Evolutionary conservation across 179 eudicot genomes (phyloP).

Genomic region (Silene noctiflora): DNA sequence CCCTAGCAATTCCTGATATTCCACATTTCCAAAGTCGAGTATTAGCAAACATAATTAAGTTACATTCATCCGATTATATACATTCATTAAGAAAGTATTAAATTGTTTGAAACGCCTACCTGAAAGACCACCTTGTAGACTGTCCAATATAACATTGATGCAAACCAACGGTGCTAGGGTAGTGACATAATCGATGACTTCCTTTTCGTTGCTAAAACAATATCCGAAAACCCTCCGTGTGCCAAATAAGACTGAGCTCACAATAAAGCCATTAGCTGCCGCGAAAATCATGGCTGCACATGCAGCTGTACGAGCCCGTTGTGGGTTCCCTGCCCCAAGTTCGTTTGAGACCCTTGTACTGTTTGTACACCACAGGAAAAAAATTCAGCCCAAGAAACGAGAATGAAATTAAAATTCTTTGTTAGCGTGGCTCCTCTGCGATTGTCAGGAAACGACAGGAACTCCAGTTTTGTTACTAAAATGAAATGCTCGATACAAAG

Average conservation of each 20-base stretch:
- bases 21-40: not conserved
- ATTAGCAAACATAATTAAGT: not conserved
- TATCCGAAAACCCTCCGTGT: constrained; percentile 52
- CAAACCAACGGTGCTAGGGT: constrained; percentile 63
- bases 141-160: constrained; percentile 47
- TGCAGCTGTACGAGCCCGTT: constrained; percentile 55
- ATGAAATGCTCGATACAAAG: too few relatives aligned
- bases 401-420: too few relatives aligned
- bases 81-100: not conserved
- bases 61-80: too few relatives aligned
- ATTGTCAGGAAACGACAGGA: too few relatives aligned
- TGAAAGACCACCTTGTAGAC: constrained; percentile 61
- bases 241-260: constrained; percentile 41
- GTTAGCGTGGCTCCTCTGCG: too few relatives aligned
- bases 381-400: not conserved
- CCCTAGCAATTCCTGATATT: constrained; percentile 68
- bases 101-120: constrained; percentile 29
- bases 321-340: constrained; percentile 69
- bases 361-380: constrained; percentile 5
- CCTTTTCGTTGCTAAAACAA: constrained; percentile 60
- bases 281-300: constrained; percentile 45
- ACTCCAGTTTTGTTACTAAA: too few relatives aligned
- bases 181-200: constrained; percentile 67
- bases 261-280: constrained; percentile 37
- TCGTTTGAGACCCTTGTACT: constrained; percentile 81